Conservation (phyloP, 1,284 basidiomycete genomes). For the Naganishia cerealis region DNA sequence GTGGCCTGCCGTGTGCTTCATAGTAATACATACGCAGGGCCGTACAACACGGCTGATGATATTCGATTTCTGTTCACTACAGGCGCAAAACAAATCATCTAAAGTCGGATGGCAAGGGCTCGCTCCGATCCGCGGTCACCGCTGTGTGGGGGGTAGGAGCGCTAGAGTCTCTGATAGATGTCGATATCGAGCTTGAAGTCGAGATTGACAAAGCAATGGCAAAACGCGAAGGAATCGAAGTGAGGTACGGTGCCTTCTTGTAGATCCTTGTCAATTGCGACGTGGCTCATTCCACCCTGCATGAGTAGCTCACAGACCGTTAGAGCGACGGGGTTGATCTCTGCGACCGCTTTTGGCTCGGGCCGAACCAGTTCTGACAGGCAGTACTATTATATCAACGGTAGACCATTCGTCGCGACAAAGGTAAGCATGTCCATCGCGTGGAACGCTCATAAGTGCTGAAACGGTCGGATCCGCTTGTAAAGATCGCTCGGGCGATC, state of each 20-base stretch:
- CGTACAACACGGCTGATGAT: background rate
- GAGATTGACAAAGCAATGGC: constrained; percentile 61
- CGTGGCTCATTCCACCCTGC: background rate
- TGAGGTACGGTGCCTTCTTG: constrained; percentile 32
- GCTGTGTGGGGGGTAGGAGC: constrained; percentile 83
- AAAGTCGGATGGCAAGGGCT: constrained; percentile 67
- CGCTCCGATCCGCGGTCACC: constrained; percentile 67
- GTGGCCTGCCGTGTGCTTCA: constrained; percentile 36
- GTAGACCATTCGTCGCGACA: constrained; percentile 76
- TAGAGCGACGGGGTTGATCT: constrained; percentile 47
- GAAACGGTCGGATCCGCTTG: background rate
- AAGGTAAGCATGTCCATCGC: constrained; percentile 61
- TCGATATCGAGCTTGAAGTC: constrained; percentile 71
- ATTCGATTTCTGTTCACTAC: background rate
- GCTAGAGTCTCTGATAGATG: constrained; percentile 70
- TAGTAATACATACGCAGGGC: background rate
- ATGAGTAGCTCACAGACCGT: constrained; percentile 43
- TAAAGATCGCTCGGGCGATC: constrained; percentile 75
- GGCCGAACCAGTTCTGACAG: constrained; percentile 78
- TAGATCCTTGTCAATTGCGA: background rate
- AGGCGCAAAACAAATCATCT: constrained; percentile 74
- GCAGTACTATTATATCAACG: constrained; percentile 93
- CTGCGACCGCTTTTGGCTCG: constrained; percentile 52
- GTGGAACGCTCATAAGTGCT: background rate
- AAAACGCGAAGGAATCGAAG: constrained; percentile 45